Base-by-base conservation (phyloP, 2,329 filamentous ascomycete genomes). In the Rachicladosporium sp. region DNA sequence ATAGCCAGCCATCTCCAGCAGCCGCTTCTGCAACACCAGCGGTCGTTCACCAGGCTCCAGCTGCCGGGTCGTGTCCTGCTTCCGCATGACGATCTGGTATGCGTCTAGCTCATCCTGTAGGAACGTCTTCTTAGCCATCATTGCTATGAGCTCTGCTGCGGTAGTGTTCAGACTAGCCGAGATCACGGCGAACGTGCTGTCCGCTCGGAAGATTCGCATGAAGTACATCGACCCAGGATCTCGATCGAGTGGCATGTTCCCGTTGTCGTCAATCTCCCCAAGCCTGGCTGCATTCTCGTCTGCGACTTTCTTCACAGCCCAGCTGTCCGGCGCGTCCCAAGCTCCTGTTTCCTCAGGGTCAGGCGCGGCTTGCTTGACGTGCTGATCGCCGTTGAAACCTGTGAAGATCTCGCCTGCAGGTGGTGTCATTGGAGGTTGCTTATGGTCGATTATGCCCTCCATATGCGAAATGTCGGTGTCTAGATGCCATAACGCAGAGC, bases 251-350 rank as follows among this genome's bases (percentile, higher is more conserved):
- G 76, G 70, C n/a, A 76, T 71, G 37, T 75, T 73, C 35, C 76
- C 78, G 21, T 72, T 67, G 40, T 89, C 82, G 46, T 87, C 82
- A 10, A 74, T 66, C 41, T 86, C 82, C 57, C 64, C 50, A 67
- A 72, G 48, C n/a, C 70, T 54, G 9, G 64, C 60, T 37, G 70
- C 66, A 45, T 72, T 73, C 40, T 85, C 81, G 49, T 86, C 79
- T 6, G 74, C 75, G 31, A 67, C 63, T 42, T 78, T 79, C 50
- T 83, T 84, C 19, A 96, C 89, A 37, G 84, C 87, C 91, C 91
- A 98, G 58, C 88, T 95, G 59, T 96, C 89, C 1, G 91, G 89
- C 3, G 88, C 88, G 59, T 93, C 84, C 89, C 89, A 98, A 3
- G 76, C 76, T n/a, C 59, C 64, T 40, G 60, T 57, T 27, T 64